Conservation (phyloP, 352 stramenopile species). For the Phytophthora melonis region DNA sequence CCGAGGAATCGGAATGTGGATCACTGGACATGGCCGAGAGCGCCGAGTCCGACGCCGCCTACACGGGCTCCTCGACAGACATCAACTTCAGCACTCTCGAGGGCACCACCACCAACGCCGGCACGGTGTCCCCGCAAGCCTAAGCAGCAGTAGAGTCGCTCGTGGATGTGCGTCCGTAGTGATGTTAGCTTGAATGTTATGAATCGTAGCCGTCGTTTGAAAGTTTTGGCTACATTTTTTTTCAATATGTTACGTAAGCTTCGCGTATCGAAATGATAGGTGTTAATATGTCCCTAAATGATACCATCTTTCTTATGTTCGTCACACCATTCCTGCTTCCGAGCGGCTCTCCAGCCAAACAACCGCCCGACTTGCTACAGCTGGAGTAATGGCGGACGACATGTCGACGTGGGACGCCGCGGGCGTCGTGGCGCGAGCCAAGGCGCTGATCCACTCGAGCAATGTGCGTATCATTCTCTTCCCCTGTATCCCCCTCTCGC, state of each 20-base stretch:
- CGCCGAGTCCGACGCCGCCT: constrained; percentile 26
- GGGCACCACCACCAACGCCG: constrained; percentile 14
- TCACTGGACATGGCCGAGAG: constrained; percentile 44
- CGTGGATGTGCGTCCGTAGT: constrained; percentile 1
- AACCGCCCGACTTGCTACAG: constrained; percentile 14
- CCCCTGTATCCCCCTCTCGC: constrained; percentile 9
- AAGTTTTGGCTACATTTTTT: neutral
- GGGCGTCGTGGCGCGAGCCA: constrained; percentile 63
- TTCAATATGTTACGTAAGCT: neutral
- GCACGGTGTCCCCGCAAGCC: constrained; percentile 39
- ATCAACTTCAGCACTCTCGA: constrained; percentile 46
- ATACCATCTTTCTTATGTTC: neutral
- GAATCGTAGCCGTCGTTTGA: neutral
- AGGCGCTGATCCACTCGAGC: constrained; percentile 76
- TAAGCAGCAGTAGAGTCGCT: constrained; percentile 15
- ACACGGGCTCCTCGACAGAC: constrained; percentile 36
- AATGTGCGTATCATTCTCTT: constrained; percentile 63
- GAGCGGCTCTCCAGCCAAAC: constrained; percentile 22
- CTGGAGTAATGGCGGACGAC: constrained; percentile 36
- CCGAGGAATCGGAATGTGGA: constrained; percentile 32
- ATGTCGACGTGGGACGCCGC: constrained; percentile 58
- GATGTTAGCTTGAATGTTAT: constrained; percentile 5
- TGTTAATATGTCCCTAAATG: neutral
- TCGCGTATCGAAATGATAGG: neutral
- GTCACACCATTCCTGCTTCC: neutral